These are phyloP conservation scores for Aspergillus coremiiformis DNA, from an alignment of 495 filamentous ascomycete species.

Conservation along the genomic window DNA sequence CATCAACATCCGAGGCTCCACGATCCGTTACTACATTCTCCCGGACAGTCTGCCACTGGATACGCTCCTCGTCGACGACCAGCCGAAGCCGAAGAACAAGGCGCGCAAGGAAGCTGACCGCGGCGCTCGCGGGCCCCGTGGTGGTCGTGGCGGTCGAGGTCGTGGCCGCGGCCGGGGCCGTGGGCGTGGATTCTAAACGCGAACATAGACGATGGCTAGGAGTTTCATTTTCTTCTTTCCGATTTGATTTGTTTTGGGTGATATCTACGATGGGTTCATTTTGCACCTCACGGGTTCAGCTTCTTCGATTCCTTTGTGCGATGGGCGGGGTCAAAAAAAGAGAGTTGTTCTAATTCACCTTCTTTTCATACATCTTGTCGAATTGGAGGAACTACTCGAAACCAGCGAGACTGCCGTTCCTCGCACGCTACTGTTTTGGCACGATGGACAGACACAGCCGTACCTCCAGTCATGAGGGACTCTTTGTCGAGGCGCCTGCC, in stretches of 20 bases:
- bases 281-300: background rate
- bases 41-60: constrained; percentile 92
- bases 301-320: background rate
- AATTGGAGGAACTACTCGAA: background rate
- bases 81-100: constrained; percentile 98
- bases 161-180: constrained; percentile 53
- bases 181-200: constrained; percentile 49
- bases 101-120: constrained; percentile 84
- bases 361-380: background rate
- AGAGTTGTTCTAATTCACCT: background rate
- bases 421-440: background rate
- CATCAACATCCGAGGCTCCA: constrained; percentile 93
- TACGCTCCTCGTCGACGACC: constrained; percentile 89
- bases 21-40: constrained; percentile 88
- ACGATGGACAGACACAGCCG: background rate
- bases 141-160: constrained; percentile 48
- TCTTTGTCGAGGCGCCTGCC: too few species aligned
- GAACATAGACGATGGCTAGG: background rate
- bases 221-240: background rate
- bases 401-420: background rate
- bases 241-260: background rate
- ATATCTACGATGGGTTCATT: background rate
- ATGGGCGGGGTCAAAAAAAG: background rate
- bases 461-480: background rate
- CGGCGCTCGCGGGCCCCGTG: constrained; percentile 54